These are phyloP conservation scores for Barnettozyma vustinii DNA, from an alignment of 805 yeast species.

Conservation along the genomic window DNA sequence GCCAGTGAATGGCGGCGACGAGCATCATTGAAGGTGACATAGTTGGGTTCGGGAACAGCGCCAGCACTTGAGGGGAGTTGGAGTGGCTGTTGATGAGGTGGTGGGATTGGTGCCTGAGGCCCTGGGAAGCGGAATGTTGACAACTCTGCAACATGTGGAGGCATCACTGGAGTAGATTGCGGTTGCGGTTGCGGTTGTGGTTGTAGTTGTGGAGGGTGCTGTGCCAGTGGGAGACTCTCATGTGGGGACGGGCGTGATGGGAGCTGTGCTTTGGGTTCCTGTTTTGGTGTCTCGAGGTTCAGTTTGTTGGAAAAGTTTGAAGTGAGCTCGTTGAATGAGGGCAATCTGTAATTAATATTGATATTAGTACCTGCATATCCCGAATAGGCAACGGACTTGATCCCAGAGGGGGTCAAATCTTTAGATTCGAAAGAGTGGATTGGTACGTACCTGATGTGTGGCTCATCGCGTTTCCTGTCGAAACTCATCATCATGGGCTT, in stretches of 20 bases:
- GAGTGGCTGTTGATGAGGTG: neutral
- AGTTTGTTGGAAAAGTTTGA: slow-evolving; percentile 10
- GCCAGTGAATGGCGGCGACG: neutral
- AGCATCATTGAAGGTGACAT: neutral
- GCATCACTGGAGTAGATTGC: neutral
- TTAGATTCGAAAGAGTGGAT: neutral
- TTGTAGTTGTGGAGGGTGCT: neutral
- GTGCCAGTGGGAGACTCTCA: neutral
- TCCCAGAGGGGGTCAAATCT: neutral
- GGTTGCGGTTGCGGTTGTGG: neutral
- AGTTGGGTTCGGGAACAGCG: neutral
- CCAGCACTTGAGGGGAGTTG: neutral
- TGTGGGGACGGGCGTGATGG: neutral
- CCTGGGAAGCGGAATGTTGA: neutral
- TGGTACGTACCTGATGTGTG: slow-evolving; percentile 9
- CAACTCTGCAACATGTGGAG: neutral
- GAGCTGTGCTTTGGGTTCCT: neutral
- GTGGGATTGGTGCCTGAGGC: neutral
- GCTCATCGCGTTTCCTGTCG: slow-evolving; percentile 4
- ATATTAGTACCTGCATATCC: slow-evolving; percentile 14
- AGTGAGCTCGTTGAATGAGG: slow-evolving; percentile 23
- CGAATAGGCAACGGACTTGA: slow-evolving; percentile 6
- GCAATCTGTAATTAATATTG: slow-evolving; percentile 15
- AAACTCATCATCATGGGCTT: slow-evolving; percentile 10
- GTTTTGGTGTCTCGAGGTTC: slow-evolving; percentile 1